phyloP scores from a whole-genome alignment of 257 asterid genomes.

The Solanum arcanum region DNA sequence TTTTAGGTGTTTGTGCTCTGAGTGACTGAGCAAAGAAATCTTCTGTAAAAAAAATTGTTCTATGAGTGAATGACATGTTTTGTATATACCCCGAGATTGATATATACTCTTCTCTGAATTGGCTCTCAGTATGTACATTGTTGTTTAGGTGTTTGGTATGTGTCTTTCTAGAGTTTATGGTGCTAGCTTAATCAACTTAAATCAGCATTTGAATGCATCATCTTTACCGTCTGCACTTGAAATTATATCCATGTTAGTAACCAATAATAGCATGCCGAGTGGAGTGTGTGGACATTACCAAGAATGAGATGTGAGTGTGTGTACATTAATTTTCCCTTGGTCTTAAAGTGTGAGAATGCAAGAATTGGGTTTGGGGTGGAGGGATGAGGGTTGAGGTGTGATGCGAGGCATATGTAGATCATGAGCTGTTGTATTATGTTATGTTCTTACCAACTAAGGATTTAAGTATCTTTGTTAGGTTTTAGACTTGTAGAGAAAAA shows the following conservation, averaged over 20 bases:
- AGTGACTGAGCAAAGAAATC: not conserved
- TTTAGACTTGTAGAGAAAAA: not conserved
- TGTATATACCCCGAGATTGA: not conserved
- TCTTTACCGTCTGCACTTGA: not conserved
- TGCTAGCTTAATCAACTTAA: not conserved
- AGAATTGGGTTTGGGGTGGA: not conserved
- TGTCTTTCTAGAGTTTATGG: not conserved
- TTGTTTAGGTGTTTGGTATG: not conserved
- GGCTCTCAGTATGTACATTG: not conserved
- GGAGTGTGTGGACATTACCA: not conserved
- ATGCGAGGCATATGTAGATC: constrained; percentile 5
- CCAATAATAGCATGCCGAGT: not conserved
- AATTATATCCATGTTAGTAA: not conserved
- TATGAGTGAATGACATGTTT: not conserved
- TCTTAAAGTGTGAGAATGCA: not conserved
- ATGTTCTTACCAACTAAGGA: constrained; percentile 19
- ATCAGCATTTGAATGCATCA: not conserved
- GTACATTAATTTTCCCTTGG: not conserved
- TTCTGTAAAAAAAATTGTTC: not conserved
- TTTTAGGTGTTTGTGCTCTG: not conserved
- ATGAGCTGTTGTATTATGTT: not conserved
- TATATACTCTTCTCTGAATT: not conserved
- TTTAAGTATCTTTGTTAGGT: constrained; percentile 19
- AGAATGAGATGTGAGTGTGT: not conserved
- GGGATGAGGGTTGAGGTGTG: not conserved